A percentile compares a stretch with the other conserved stretches of the same genome.
These are phyloP conservation scores for Alternaria sp. DNA, from an alignment of 2,329 filamentous ascomycete species.

Conservation along the genomic window DNA sequence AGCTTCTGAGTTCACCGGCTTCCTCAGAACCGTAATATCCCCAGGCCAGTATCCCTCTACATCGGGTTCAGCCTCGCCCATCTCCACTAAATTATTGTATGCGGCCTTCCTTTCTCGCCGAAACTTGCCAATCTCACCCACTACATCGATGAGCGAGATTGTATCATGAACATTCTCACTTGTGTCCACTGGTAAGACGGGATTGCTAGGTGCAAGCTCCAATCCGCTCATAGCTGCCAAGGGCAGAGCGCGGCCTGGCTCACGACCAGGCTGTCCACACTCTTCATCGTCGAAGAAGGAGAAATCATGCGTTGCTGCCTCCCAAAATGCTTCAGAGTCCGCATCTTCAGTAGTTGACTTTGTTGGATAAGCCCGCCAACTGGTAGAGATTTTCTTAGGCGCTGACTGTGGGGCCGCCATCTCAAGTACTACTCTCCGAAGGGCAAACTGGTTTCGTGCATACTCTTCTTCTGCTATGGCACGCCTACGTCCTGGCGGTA, in stretches of 20 bases:
- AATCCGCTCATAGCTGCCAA: conserved; percentile 56
- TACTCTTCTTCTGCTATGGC: conserved; percentile 56
- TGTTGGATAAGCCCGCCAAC: conserved; percentile 54
- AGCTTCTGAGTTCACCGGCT: conserved; percentile 46
- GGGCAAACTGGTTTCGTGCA: conserved; percentile 60
- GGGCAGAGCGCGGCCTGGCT: conserved; percentile 53
- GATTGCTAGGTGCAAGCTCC: conserved; percentile 32
- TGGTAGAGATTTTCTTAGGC: conserved; percentile 49
- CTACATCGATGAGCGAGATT: conserved; percentile 53
- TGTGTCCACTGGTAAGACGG: conserved; percentile 14
- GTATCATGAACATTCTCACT: conserved; percentile 2
- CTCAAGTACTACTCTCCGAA: conserved; percentile 64
- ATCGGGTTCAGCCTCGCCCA: conserved; percentile 39
- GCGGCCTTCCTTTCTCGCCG: conserved; percentile 59
- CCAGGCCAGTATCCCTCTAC: conserved; percentile 67
- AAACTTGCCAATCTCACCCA: conserved; percentile 61
- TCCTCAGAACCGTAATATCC: conserved; percentile 63
- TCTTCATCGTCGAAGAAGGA: conserved; percentile 67
- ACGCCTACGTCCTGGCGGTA: conserved; percentile 63
- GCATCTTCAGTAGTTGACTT: conserved; percentile 65
- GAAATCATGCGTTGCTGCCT: conserved; percentile 65
- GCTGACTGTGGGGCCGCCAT: conserved; percentile 34
- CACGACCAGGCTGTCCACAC: conserved; percentile 57
- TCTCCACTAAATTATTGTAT: conserved; percentile 49
- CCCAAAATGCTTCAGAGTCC: conserved; percentile 66